Evolutionary conservation across 2,329 filamentous ascomycete genomes (phyloP), one percentile per base, ranked within the genome.

Genomic region (Fonsecaea monophora): DNA sequence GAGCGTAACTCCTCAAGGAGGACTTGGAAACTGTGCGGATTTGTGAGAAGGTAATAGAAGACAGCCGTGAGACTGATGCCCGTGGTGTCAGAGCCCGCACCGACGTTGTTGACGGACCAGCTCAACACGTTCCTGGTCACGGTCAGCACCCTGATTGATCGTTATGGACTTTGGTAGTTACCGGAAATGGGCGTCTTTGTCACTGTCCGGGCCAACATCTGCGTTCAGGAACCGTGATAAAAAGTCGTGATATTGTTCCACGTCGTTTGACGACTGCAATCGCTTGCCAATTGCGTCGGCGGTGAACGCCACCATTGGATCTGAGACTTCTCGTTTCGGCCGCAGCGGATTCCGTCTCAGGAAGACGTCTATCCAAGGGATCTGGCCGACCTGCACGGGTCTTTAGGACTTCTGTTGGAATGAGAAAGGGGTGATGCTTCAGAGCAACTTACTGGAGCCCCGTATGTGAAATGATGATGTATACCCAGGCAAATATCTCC

Each of bases 41-140:
- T 42, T n/a, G 15, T n/a, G 13, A 42, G 15, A 13, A 42, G 13
- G 13, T 38, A 13, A 10, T 38, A 38, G 9, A 38, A 38, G 8
- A 38, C 35, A 13, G 6, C 35, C 2, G 35, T 38, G 12, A 93
- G 82, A 3, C 85, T 87, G 74, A 94, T 93, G 37, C 89, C 90
- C 0, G 91, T 94, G 0, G 91, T 94, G 77, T 94, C 91, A 1
- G 87, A 90, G 4, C 91, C 91, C 0, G 91, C 91, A 91, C 57
- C 64, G 45, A 18, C 75, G 75, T 50, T 74, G 32, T 35, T 62
- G 1, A 60, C 67, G 10, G 60, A 34, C 48, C 5, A 48, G 30
- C 53, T 56, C 30, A 56, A 13, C 3, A 37, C 25, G 32, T 56
- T 30, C 35, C 53, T 34, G 35, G 32, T 5, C 34, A 10, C 10